Base-by-base conservation (phyloP, 805 yeast species). In the Kluyveromyces wickerhamii region DNA sequence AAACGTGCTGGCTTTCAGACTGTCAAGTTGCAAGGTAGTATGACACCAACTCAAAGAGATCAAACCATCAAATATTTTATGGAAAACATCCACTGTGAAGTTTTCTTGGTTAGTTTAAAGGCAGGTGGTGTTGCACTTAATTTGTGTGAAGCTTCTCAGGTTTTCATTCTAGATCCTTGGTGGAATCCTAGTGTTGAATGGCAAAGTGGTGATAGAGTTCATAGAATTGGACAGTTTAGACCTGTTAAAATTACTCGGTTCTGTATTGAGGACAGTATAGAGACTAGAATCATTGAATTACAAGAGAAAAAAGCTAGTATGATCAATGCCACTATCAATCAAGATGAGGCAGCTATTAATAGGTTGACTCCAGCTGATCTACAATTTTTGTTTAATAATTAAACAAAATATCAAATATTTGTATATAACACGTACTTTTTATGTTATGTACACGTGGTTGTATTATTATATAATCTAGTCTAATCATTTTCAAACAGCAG, bases 81-180 rank as follows among this genome's bases (percentile, higher is more conserved):
- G 95, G 88, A 83, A 33, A 89, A 84, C 41, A 82, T 95, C 0
- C 72, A 72, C 28, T 96, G 89, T 25, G 98, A 92, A 57, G 94
- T 92, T 7, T 92, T 92, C 53, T 61, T 92, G 43, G 98, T 92
- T 7, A 86, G 96, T 22, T 69, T 92, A 49, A 92, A 92, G 54
- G 99, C 99, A 0, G 99, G 99, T 46, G 99, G 99, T 62, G 98
- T 92, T 27, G 98, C 98, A 0, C 67, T 92, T 45, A 92, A 92
- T 55, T 67, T 92, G 44, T 89, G 96, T 52, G 99, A 94, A 51
- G 97, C 98, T 0, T 87, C 94, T 2, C 97, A 89, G 51, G 97
- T 92, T 30, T 92, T 92, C 47, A 69, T 92, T 29, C 67, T 92
- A 67, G 99, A 92, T 51, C 97, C 97, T 22, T 92, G 98, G 98